Conservation (phyloP, 139 green algal species). For the Micractinium sp. region DNA sequence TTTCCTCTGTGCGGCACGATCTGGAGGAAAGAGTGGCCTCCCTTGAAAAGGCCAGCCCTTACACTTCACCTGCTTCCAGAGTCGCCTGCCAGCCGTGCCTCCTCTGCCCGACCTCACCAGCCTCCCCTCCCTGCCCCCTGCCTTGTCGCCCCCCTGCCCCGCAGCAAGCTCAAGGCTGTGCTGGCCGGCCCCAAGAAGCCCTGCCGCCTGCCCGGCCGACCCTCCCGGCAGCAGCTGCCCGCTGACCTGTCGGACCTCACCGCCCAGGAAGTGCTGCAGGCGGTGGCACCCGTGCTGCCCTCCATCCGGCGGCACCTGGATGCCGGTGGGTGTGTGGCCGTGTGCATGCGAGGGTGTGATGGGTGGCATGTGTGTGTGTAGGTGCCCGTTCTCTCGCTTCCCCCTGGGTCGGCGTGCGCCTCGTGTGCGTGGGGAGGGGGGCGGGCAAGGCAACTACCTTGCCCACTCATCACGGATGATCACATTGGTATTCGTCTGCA, state of each 20-base stretch:
- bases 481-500: no score
- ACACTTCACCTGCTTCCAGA: neutral
- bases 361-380: no score
- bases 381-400: no score
- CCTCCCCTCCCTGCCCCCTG: neutral
- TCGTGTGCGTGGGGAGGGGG: no score
- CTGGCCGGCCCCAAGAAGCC: neutral
- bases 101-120: neutral
- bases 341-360: no score
- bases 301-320: constrained; percentile 30
- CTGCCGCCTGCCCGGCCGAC: neutral
- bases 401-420: no score
- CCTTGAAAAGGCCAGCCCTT: neutral
- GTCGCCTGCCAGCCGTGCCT: no score
- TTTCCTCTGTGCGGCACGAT: neutral
- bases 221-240: neutral
- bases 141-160: neutral
- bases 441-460: no score
- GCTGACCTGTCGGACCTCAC: neutral
- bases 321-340: neutral
- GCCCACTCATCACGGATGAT: no score
- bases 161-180: constrained; percentile 28
- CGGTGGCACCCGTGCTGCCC: constrained; percentile 12
- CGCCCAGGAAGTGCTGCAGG: neutral
- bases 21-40: no score